Conservation (phyloP, 257 asterid genomes). For the Sherardia arvensis region DNA sequence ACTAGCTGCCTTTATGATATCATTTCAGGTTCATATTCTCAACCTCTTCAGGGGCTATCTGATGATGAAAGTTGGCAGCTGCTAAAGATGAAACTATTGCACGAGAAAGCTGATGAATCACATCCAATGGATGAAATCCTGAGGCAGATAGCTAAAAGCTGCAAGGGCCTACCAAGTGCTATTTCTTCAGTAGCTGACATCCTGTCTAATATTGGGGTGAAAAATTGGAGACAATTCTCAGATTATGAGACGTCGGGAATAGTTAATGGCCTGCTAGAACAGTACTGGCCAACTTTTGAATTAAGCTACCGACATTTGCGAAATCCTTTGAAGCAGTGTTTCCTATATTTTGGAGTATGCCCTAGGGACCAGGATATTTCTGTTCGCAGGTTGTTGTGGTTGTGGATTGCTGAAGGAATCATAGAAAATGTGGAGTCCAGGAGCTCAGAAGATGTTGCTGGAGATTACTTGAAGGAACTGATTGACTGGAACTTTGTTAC, state of each 20-base stretch:
- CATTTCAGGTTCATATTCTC: background rate
- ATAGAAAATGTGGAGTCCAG: background rate
- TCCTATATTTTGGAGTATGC: background rate
- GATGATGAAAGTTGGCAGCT: slow-evolving; percentile 5
- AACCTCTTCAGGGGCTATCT: background rate
- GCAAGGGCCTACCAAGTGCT: slow-evolving; percentile 9
- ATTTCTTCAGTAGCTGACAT: background rate
- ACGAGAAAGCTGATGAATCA: background rate
- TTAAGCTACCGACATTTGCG: slow-evolving; percentile 10
- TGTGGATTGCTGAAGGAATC: slow-evolving; percentile 12
- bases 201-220: background rate
- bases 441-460: background rate
- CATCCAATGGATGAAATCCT: background rate
- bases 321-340: slow-evolving; percentile 1
- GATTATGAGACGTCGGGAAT: background rate
- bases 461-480: background rate
- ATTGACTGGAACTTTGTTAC: background rate
- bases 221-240: background rate
- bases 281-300: background rate
- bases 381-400: background rate
- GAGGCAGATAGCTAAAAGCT: slow-evolving; percentile 1
- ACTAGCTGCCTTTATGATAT: slow-evolving; percentile 1
- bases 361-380: slow-evolving; percentile 3
- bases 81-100: slow-evolving; percentile 3
- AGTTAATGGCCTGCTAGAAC: background rate